These are phyloP conservation scores for Madurella mycetomatis DNA, from an alignment of 2,329 filamentous ascomycete genomes.

Conservation along the genomic window DNA sequence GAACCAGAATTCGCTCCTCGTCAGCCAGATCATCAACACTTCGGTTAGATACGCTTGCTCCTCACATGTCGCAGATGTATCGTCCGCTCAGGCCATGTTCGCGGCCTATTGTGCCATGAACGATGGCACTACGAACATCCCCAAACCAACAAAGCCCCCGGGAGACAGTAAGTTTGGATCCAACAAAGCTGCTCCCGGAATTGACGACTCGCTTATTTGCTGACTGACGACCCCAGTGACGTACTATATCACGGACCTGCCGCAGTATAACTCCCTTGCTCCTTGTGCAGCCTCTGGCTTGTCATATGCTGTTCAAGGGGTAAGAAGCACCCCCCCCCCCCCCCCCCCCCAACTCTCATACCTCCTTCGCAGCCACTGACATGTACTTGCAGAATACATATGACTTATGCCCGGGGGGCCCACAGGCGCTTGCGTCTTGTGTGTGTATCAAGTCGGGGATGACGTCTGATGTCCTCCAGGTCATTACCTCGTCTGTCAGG, in stretches of 20 bases:
- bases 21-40: slow-evolving; percentile 41
- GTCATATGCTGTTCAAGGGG: slow-evolving; percentile 38
- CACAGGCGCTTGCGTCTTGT: slow-evolving; percentile 49
- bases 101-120: slow-evolving; percentile 49
- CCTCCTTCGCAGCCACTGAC: not conserved
- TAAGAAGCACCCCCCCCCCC: slow-evolving; percentile 25
- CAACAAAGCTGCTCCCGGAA: not conserved
- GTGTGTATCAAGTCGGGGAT: slow-evolving; percentile 48
- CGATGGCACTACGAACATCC: slow-evolving; percentile 46
- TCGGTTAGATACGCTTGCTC: slow-evolving; percentile 43
- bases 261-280: slow-evolving; percentile 41
- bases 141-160: slow-evolving; percentile 41
- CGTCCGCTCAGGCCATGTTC: slow-evolving; percentile 48
- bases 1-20: slow-evolving; percentile 41
- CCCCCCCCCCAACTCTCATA: not conserved
- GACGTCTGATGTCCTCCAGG: slow-evolving; percentile 38
- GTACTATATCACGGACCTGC: slow-evolving; percentile 51
- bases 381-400: slow-evolving; percentile 31
- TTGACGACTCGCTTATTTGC: not conserved
- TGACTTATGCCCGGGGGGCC: slow-evolving; percentile 42
- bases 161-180: slow-evolving; percentile 43
- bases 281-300: slow-evolving; percentile 43
- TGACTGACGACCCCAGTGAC: slow-evolving; percentile 33
- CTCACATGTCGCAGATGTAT: slow-evolving; percentile 43
- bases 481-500: slow-evolving; percentile 42